phyloP scores from a whole-genome alignment of 768 basidiomycete genomes.

The Leccinum incarnatum region DNA sequence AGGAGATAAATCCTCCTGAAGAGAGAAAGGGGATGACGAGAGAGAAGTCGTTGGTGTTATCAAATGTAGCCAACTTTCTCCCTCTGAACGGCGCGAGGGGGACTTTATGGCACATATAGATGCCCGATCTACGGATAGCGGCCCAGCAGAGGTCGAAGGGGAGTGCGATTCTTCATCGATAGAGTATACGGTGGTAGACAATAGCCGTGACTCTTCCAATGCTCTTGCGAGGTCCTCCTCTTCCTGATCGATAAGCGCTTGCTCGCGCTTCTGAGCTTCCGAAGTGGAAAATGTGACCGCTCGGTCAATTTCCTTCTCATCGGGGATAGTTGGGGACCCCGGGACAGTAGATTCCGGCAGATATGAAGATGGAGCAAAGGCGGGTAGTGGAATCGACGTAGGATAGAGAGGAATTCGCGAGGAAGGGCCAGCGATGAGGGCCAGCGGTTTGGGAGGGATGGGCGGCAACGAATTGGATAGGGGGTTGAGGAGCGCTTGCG shows the following conservation, averaged over 20 bases:
- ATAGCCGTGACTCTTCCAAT: slow-evolving; percentile 49
- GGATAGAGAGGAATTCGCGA: slow-evolving; percentile 35
- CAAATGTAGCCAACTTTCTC: slow-evolving; percentile 33
- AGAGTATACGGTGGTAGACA: slow-evolving; percentile 10
- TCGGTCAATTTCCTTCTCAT: slow-evolving; percentile 46
- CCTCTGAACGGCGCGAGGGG: slow-evolving; percentile 20
- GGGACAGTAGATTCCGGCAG: slow-evolving; percentile 3
- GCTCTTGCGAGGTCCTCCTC: slow-evolving; percentile 68
- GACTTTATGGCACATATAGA: slow-evolving; percentile 16
- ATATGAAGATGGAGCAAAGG: slow-evolving; percentile 10
- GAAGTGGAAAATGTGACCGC: slow-evolving; percentile 46
- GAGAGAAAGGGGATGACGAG: slow-evolving; percentile 19
- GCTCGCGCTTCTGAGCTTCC: slow-evolving; percentile 35
- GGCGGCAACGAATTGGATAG: slow-evolving; percentile 38
- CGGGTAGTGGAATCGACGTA: slow-evolving; percentile 25
- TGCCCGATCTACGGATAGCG: slow-evolving; percentile 13
- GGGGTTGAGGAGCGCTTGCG: slow-evolving; percentile 23
- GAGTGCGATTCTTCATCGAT: slow-evolving; percentile 8
- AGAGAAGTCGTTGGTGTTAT: slow-evolving; percentile 27
- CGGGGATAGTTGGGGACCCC: slow-evolving; percentile 24
- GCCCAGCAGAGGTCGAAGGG: slow-evolving; percentile 5
- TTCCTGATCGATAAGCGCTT: slow-evolving; percentile 38
- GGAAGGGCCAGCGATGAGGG: slow-evolving; percentile 11
- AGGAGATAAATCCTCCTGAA: slow-evolving; percentile 28
- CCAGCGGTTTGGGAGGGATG: slow-evolving; percentile 39